Conservation (phyloP, 805 yeast genomes). For the Starmerella cellae region DNA sequence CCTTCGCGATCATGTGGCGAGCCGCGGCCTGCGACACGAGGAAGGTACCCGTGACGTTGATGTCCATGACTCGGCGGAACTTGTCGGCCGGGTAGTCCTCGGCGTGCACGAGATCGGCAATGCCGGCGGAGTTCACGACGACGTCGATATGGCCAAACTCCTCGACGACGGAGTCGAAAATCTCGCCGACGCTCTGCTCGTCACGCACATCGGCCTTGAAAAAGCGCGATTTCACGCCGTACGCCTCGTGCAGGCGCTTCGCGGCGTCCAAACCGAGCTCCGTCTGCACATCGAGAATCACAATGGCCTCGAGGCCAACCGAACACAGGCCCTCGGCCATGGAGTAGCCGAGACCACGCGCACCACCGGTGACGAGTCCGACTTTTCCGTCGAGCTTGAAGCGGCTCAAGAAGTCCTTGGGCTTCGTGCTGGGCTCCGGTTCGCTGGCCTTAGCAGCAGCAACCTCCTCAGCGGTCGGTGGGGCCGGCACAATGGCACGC, state of each 20-base stretch:
- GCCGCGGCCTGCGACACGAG: conserved; percentile 55
- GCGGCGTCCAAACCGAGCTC: conserved; percentile 54
- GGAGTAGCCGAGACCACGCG: conserved; percentile 51
- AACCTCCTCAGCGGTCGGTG: conserved; percentile 30
- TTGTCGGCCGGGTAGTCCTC: conserved; percentile 53
- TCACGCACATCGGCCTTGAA: conserved; percentile 55
- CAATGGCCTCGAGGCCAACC: conserved; percentile 41
- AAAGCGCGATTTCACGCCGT: conserved; percentile 47
- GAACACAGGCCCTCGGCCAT: conserved; percentile 49
- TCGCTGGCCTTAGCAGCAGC: conserved; percentile 28
- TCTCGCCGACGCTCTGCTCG: conserved; percentile 35
- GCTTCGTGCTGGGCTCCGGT: conserved; percentile 26
- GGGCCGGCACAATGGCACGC: conserved; percentile 30
- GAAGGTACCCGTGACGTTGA: conserved; percentile 54
- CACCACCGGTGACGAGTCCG: conserved; percentile 54
- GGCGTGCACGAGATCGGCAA: conserved; percentile 55
- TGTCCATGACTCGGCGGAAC: conserved; percentile 51
- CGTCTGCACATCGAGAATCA: conserved; percentile 41
- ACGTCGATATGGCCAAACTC: conserved; percentile 45
- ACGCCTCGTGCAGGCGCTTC: conserved; percentile 36
- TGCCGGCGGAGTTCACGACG: conserved; percentile 53
- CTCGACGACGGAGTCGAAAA: conserved; percentile 39
- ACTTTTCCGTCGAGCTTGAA: conserved; percentile 53
- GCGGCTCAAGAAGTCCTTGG: conserved; percentile 28
- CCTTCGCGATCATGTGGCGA: conserved; percentile 47